Base-by-base conservation (phyloP, 179 eudicot species). In the Beta lomatogona region DNA sequence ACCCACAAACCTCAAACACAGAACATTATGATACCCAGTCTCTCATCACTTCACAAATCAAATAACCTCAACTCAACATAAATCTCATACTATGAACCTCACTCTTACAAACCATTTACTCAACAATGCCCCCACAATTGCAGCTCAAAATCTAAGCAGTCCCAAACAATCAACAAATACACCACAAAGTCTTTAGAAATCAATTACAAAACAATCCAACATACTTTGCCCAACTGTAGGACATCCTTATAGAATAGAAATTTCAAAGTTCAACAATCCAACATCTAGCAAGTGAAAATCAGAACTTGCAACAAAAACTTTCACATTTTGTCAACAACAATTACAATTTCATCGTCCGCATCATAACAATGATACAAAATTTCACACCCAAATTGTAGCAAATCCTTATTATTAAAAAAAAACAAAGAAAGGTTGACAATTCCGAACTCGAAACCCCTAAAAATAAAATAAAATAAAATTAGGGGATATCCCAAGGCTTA, bases 401-500 rank as follows among this genome's bases (percentile, higher is more conserved):
- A 77, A 81, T 54, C 53, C 66, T 81, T 75, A 81, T 60, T 57
- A 44, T 28, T 8, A 60, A 45, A 4, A 66, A 75, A 52, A 77
- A 75, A 50, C 69, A 25, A 0, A 25, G 22, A 6, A 70, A 36
- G 1, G 9, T 25, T 44, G 9, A 46, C 53, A 75, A 9, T 57
- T 3, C 50, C 55, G 11, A 18, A 8, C 36, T 54, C 60, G 1
- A 28, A 81, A 75, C 53, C 67, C 77, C 77, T 52, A 74, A 63
- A 50, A 59, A 31, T 12, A 11, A 15, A 59, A 31, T 12, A 11
- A 15, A 53, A 46, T 1, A 19, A 76, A 76, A 78, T 90, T 91
- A 94, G 54, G 97, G 98, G 77, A 79, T 94, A 78, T 94, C 98
- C 98, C 98, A 94, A 0, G 96, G 90, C 91, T 87, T 94, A 58